Evolutionary conservation across 1,284 basidiomycete genomes (phyloP), one percentile per base, ranked within the genome.

Genomic region (Ceratobasidium sp.): DNA sequence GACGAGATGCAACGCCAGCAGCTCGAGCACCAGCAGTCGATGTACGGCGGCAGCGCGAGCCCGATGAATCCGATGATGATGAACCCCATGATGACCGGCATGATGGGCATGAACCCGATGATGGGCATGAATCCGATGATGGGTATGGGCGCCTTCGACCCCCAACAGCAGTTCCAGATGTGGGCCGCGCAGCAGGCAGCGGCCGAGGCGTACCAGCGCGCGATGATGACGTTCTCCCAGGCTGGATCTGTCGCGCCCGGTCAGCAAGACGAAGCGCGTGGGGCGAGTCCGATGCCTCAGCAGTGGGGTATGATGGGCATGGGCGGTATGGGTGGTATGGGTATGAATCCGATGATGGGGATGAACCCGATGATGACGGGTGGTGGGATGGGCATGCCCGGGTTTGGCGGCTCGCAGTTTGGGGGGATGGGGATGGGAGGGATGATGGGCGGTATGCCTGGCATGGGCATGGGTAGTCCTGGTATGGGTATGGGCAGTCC

Each of bases 1-100:
- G 95, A 98, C 84, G 95, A 97, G 49, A 89, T 94, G 79, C 95
- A 98, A 84, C 90, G 92, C 77, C 93, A 95, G 85, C 96, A 97
- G 84, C 87, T 96, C 80, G 95, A 97, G 82, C 93, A 95, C 84
- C 93, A 94, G 90, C 91, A 93, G 82, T 92, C 93, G 83, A 91
- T 94, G 90, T 93, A 92, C 81, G 91, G 91, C 76, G 71, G 71
- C 0, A 63, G 73, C 44, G 15, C 40, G 15, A 23, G 55, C 72
- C 81, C 83, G 79, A 82, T 69, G 72, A 76, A 76, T 28, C 64
- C 77, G n/a, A 88, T 85, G 67, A 80, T 80, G 80, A 69, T 69
- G 77, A 79, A 78, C 42, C 81, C 81, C 46, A 84, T 84, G 84
- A 83, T 79, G 80, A 80, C 72, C 61, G 79, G 68, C 5, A 82